Percentiles rank a stretch among this genome's conserved stretches.
Conservation (phyloP, 2,329 filamentous ascomycete genomes). For the Rugonectria rugulosa region DNA sequence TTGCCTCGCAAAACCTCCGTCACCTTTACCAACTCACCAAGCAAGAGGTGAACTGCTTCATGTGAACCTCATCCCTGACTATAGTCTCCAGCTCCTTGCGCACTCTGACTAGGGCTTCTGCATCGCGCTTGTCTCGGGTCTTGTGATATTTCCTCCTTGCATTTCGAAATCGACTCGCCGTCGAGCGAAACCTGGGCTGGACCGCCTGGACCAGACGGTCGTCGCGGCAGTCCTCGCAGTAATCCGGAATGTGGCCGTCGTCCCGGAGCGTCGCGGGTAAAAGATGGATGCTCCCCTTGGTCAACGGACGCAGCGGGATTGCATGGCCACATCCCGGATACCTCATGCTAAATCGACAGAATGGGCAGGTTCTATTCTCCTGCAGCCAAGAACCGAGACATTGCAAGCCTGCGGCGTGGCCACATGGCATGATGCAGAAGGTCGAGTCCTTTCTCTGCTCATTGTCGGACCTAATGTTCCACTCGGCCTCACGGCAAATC, state of each 20-base stretch:
- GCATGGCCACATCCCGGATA: slow-evolving; percentile 42
- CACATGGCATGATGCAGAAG: slow-evolving; percentile 46
- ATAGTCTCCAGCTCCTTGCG: slow-evolving; percentile 34
- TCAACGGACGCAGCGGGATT: slow-evolving; percentile 37
- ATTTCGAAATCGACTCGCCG: slow-evolving; percentile 19
- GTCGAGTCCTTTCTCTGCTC: slow-evolving; percentile 22
- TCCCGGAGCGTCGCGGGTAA: slow-evolving; percentile 45
- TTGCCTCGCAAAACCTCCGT: too few relatives aligned
- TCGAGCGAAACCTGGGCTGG: slow-evolving; percentile 21
- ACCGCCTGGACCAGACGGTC: slow-evolving; percentile 14
- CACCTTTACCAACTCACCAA: slow-evolving; percentile 24
- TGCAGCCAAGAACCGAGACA: slow-evolving; percentile 42
- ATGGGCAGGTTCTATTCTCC: slow-evolving; percentile 41
- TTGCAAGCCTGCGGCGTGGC: slow-evolving; percentile 42
- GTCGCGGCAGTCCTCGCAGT: slow-evolving; percentile 31
- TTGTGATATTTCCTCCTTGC: slow-evolving; percentile 25
- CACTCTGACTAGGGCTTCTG: slow-evolving; percentile 21
- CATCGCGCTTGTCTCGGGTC: slow-evolving; percentile 21
- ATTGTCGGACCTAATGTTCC: slow-evolving; percentile 27
- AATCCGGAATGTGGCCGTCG: slow-evolving; percentile 40
- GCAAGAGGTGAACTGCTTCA: slow-evolving; percentile 33
- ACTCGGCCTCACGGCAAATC: slow-evolving; percentile 35
- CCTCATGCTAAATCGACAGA: slow-evolving; percentile 42
- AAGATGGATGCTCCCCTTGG: slow-evolving; percentile 39
- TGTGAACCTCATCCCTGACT: slow-evolving; percentile 29